phyloP scores from a whole-genome alignment of 768 basidiomycete species.

The Psilocybe cubensis region DNA sequence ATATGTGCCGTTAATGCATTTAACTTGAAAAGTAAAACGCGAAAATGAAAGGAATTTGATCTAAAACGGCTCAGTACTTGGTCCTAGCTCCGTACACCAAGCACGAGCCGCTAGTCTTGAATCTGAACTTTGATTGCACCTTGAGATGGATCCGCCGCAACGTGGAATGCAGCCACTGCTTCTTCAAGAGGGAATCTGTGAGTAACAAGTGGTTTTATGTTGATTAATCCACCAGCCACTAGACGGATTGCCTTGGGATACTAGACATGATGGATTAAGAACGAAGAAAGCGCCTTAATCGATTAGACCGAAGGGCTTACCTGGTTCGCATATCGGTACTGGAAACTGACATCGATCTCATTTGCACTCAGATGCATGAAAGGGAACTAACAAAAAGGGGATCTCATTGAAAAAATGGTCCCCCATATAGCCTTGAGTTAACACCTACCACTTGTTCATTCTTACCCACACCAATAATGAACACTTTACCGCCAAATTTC shows the following conservation, averaged over 20 bases:
- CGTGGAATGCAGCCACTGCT: slow-evolving; percentile 78
- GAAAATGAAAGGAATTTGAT: no score
- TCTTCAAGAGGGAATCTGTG: slow-evolving; percentile 75
- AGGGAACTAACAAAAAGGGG: slow-evolving; percentile 51
- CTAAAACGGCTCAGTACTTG: not conserved
- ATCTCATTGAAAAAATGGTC: slow-evolving; percentile 1
- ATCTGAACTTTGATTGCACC: slow-evolving; percentile 76
- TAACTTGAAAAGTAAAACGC: not conserved
- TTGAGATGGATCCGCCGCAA: slow-evolving; percentile 67
- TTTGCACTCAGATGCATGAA: slow-evolving; percentile 76
- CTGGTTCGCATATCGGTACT: slow-evolving; percentile 72
- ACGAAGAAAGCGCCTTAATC: not conserved
- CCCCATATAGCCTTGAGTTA: not conserved
- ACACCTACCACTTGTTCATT: slow-evolving; percentile 56
- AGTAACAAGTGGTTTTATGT: slow-evolving; percentile 81
- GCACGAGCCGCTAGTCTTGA: slow-evolving; percentile 40
- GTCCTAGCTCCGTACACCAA: not conserved
- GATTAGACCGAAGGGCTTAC: slow-evolving; percentile 22
- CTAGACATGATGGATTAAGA: slow-evolving; percentile 27
- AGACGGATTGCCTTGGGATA: slow-evolving; percentile 88
- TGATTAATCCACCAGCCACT: slow-evolving; percentile 71
- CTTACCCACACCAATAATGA: slow-evolving; percentile 73
- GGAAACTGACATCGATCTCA: slow-evolving; percentile 70
- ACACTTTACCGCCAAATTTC: slow-evolving; percentile 68
- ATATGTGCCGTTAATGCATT: not conserved